These are phyloP conservation scores for Termitomyces sp. DNA, from an alignment of 768 basidiomycete species.

Conservation along the genomic window DNA sequence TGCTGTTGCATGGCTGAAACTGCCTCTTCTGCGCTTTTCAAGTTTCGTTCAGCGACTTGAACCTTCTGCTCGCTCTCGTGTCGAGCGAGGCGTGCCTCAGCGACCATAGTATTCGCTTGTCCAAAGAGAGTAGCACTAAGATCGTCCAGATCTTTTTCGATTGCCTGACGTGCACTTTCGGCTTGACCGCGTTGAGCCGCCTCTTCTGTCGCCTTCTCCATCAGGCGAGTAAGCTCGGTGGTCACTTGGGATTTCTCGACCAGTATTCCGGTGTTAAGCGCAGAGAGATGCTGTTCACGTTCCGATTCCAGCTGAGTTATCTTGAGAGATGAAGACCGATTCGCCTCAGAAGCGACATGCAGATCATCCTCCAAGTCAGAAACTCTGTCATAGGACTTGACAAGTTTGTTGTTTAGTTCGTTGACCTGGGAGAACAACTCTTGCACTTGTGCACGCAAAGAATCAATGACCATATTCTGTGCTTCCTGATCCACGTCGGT, in stretches of 20 bases:
- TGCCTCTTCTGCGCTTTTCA: constrained; percentile 82
- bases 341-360: constrained; percentile 55
- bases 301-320: constrained; percentile 81
- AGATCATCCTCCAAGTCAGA: constrained; percentile 91
- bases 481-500: constrained; percentile 47
- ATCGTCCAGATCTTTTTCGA: constrained; percentile 94
- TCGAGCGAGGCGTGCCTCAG: constrained; percentile 73
- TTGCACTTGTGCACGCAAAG: constrained; percentile 74
- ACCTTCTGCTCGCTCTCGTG: constrained; percentile 67
- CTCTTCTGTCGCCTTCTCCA: constrained; percentile 94
- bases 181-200: constrained; percentile 88
- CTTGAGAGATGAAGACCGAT: constrained; percentile 56
- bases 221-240: constrained; percentile 84
- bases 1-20: constrained; percentile 80
- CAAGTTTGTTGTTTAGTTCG: constrained; percentile 88
- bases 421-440: constrained; percentile 88
- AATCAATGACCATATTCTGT: constrained; percentile 76
- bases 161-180: constrained; percentile 71
- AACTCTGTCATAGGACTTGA: constrained; percentile 85
- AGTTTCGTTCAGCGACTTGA: constrained; percentile 67
- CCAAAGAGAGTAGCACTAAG: constrained; percentile 86
- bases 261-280: constrained; percentile 84
- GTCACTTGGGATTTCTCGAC: constrained; percentile 92
- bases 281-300: constrained; percentile 80
- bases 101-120: constrained; percentile 98